Base-by-base conservation (phyloP, 257 asterid species). In the Salvia hispanica region DNA sequence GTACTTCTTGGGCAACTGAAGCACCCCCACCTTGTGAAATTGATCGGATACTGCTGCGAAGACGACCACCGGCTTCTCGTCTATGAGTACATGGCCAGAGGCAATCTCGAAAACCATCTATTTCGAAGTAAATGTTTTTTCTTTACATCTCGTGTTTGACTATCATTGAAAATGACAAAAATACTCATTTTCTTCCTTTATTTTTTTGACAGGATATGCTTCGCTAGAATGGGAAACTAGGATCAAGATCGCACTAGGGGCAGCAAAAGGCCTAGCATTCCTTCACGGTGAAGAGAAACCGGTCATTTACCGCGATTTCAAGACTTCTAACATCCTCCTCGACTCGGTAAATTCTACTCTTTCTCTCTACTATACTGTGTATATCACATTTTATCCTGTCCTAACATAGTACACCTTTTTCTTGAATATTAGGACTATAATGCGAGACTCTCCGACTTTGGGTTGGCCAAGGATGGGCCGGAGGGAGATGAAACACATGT, bases 41-140 rank as follows among this genome's bases (percentile, higher is more conserved):
- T 91, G 81, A 85, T 91, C 10, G 97, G 97, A 0, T 91, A 88
- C 52, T 91, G 98, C 47, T 87, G 88, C 44, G 98, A 91, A 70
- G 95, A 87, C 36, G 90, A 89, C 33, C 83, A 91, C 4, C 79
- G 98, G 70, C 80, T 91, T 72, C 88, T 91, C 40, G 98, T 91
- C n/a, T 91, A 91, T 46, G 98, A 91, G 59, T 91, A 85, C 78
- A 81, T 91, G 83, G 75, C 84, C 5, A 81, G 91, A 66, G 96
- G 98, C 31, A 87, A 77, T 64, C 77, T 91, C 53, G 95, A 91
- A 72, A 80, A 83, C 64, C 98, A 86, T 70, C 74, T 91, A 14
- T 91, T 91, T 18, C 69, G 76, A 75, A 85, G 97, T 91, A 82
- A 44, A 25, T 25, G 80, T 39, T 0, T 7, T 18, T 5, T 0